A percentile compares a stretch with the other conserved stretches of the same genome.
Conservation (phyloP, 805 yeast genomes). For the Monosporozyma unispora region DNA sequence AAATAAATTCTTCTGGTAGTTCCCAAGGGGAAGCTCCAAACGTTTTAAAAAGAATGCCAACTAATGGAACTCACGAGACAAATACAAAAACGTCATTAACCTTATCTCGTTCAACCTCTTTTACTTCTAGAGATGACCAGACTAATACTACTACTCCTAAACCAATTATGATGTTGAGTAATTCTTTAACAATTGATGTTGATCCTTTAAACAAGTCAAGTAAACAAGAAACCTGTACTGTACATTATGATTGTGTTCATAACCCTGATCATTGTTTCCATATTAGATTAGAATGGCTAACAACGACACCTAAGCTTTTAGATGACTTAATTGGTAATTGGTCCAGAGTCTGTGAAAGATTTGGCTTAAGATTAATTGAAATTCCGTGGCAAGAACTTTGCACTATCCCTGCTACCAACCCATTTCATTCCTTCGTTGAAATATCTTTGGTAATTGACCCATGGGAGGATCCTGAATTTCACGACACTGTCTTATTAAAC, state of each 20-base stretch:
- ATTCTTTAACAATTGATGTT: slow-evolving; percentile 57
- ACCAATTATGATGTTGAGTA: slow-evolving; percentile 49
- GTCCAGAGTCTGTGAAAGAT: slow-evolving; percentile 76
- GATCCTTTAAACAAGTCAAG: slow-evolving; percentile 67
- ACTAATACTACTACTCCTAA: slow-evolving; percentile 6
- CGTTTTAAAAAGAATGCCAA: slow-evolving; percentile 4
- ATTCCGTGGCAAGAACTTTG: slow-evolving; percentile 87
- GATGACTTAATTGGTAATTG: slow-evolving; percentile 72
- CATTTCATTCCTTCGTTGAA: slow-evolving; percentile 80
- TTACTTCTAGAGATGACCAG: slow-evolving; percentile 10
- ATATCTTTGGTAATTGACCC: slow-evolving; percentile 62
- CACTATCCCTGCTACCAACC: slow-evolving; percentile 64
- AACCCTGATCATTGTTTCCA: slow-evolving; percentile 94
- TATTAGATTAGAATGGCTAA: slow-evolving; percentile 84
- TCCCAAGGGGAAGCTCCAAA: slow-evolving; percentile 1
- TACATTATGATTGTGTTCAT: slow-evolving; percentile 86
- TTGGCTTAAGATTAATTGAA: slow-evolving; percentile 74
- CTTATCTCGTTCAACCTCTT: slow-evolving; percentile 8
- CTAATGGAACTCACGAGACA: slow-evolving; percentile 8
- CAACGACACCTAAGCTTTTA: slow-evolving; percentile 74
- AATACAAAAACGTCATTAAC: slow-evolving; percentile 5
- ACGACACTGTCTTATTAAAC: slow-evolving; percentile 32
- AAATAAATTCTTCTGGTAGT: slow-evolving; percentile 5
- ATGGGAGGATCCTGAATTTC: slow-evolving; percentile 52
- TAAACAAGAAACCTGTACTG: slow-evolving; percentile 67